Evolutionary conservation across 108 stramenopile species (phyloP).

Genomic region (Schizochytrium sp.): DNA sequence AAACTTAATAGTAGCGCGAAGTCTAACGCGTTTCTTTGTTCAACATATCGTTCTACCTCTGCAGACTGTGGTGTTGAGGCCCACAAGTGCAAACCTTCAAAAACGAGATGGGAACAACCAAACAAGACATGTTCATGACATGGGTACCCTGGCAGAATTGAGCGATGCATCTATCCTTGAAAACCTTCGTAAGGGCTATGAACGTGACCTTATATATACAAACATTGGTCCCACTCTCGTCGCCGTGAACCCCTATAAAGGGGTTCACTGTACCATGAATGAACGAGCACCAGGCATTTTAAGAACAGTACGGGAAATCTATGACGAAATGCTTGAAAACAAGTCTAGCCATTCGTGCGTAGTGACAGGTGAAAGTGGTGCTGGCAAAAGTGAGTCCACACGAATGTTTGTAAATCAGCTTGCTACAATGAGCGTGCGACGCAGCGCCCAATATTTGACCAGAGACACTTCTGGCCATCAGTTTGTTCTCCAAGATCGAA

Average conservation of each 20-base stretch:
- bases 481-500: conserved; percentile 91
- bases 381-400: conserved; percentile 81
- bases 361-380: conserved; percentile 80
- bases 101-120: neutral
- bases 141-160: conserved; percentile 76
- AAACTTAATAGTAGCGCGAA: no score
- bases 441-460: neutral
- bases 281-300: conserved; percentile 90
- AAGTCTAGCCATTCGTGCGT: conserved; percentile 72
- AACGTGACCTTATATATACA: conserved; percentile 71
- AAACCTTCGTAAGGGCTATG: conserved; percentile 71
- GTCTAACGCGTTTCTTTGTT: no score
- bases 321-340: conserved; percentile 87
- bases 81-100: neutral
- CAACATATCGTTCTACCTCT: neutral
- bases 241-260: conserved; percentile 74
- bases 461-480: conserved; percentile 60
- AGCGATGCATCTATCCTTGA: conserved; percentile 76
- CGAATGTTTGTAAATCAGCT: conserved; percentile 80
- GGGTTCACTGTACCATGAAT: conserved; percentile 71
- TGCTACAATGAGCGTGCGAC: conserved; percentile 62
- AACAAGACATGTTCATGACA: conserved; percentile 44
- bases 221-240: conserved; percentile 68
- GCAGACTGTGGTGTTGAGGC: neutral
- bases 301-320: conserved; percentile 87